Conservation (phyloP, 139 green algal genomes). For the Edaphochlamys debaryana region DNA sequence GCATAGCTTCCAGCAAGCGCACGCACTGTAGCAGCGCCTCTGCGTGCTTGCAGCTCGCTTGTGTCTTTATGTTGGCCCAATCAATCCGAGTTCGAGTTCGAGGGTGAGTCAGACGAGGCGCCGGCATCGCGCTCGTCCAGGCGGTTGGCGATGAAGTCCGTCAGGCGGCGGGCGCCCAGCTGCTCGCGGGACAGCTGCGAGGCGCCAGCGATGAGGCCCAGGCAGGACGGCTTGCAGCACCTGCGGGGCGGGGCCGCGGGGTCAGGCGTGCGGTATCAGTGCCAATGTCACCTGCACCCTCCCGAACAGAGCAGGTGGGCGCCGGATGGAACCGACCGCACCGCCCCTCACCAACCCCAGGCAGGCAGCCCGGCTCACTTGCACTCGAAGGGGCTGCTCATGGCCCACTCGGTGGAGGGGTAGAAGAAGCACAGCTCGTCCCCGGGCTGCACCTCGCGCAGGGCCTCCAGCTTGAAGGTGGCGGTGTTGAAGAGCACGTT, state of each 20-base stretch:
- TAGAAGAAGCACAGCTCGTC: conserved; percentile 23
- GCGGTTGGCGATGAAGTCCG: conserved; percentile 5
- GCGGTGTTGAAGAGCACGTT: conserved; percentile 12
- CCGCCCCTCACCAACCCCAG: not conserved
- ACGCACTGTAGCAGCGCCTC: not conserved
- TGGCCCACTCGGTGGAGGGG: conserved; percentile 1
- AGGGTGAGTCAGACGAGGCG: not conserved
- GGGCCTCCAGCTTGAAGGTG: not conserved
- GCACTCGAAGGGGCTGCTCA: conserved; percentile 5
- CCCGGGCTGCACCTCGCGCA: not conserved
- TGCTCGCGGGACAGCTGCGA: not conserved
- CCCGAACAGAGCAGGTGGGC: too few species aligned
- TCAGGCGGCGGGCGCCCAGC: not conserved
- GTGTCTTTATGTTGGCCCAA: too few species aligned
- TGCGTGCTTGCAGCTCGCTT: not conserved
- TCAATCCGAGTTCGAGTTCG: not conserved
- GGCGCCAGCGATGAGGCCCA: conserved; percentile 8
- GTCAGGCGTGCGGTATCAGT: too few species aligned
- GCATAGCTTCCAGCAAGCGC: too few species aligned
- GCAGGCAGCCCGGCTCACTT: not conserved
- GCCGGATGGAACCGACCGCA: not conserved
- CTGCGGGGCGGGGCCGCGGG: not conserved
- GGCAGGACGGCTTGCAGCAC: not conserved
- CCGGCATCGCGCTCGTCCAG: not conserved
- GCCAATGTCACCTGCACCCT: too few species aligned